These are phyloP conservation scores for Podila verticillata DNA, from an alignment of 192 early-diverging fungal species.

Conservation along the genomic window DNA sequence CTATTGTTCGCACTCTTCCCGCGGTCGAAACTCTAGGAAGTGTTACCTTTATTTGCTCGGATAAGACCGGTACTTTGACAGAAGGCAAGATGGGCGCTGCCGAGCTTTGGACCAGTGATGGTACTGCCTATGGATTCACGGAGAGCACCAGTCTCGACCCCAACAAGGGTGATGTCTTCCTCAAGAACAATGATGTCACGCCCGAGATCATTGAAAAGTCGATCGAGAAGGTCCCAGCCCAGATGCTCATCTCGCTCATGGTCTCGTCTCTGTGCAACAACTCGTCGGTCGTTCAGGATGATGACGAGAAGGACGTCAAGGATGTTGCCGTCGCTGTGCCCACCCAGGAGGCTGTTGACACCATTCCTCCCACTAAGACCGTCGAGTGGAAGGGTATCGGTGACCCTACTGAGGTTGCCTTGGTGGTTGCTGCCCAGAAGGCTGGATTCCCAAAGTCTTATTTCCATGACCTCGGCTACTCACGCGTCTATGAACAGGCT, in stretches of 20 bases:
- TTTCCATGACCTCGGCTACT: constrained; percentile 65
- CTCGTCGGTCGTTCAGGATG: constrained; percentile 70
- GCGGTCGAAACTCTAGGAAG: constrained; percentile 95
- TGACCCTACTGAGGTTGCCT: constrained; percentile 94
- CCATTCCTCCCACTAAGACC: constrained; percentile 46
- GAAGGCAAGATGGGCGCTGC: constrained; percentile 97
- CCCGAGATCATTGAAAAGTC: constrained; percentile 53
- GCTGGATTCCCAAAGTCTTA: constrained; percentile 72
- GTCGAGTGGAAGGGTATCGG: constrained; percentile 78
- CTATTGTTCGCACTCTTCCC: constrained; percentile 90
- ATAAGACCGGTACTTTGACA: constrained; percentile 95
- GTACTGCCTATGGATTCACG: constrained; percentile 68
- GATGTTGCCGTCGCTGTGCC: constrained; percentile 25
- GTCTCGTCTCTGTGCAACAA: constrained; percentile 87
- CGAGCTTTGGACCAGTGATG: constrained; percentile 82
- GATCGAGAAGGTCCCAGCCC: constrained; percentile 53
- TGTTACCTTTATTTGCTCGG: constrained; percentile 96
- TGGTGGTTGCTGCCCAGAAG: constrained; percentile 86
- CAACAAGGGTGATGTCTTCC: constrained; percentile 52
- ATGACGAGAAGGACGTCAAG: constrained; percentile 57
- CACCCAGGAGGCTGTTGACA: constrained; percentile 32
- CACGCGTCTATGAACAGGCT: constrained; percentile 78
- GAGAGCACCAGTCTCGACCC: constrained; percentile 64
- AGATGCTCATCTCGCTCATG: constrained; percentile 72
- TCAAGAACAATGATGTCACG: constrained; percentile 14